Conservation (phyloP, 192 early-diverging fungal species). For the Coemansia sp. region DNA sequence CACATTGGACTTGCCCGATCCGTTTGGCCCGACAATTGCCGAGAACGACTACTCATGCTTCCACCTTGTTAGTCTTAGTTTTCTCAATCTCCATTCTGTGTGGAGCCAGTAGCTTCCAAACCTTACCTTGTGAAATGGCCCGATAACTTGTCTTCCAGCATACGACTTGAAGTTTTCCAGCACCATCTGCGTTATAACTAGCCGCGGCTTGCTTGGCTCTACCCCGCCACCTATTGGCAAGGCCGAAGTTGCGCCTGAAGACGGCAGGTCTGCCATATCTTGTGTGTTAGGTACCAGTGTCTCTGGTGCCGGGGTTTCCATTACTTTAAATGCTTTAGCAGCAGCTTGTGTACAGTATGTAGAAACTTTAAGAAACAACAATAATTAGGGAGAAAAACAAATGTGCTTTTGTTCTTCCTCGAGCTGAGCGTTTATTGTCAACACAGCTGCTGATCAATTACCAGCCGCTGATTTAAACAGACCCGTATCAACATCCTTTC, state of each 20-base stretch:
- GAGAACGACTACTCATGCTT: constrained; percentile 52
- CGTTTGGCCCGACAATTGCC: constrained; percentile 94
- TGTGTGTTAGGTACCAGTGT: constrained; percentile 19
- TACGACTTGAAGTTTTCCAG: constrained; percentile 97
- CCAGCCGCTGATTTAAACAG: background rate
- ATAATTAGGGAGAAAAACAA: constrained; percentile 7
- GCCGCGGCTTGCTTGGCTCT: constrained; percentile 40
- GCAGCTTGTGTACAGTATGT: background rate
- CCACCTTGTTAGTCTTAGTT: background rate
- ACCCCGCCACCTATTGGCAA: background rate
- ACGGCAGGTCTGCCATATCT: constrained; percentile 12
- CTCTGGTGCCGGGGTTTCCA: constrained; percentile 3
- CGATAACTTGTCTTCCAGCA: constrained; percentile 85
- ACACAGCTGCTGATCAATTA: constrained; percentile 3
- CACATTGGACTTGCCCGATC: constrained; percentile 98
- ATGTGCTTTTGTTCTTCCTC: background rate
- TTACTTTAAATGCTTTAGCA: background rate
- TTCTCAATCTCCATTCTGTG: background rate
- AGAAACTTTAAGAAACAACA: background rate
- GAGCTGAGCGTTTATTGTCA: background rate
- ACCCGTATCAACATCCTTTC: background rate
- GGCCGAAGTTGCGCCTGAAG: background rate
- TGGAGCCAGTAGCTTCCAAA: background rate
- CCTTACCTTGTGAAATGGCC: constrained; percentile 91
- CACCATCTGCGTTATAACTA: constrained; percentile 81